Conservation (phyloP, 2,329 filamentous ascomycete species). For the Cladosporium colombiae region DNA sequence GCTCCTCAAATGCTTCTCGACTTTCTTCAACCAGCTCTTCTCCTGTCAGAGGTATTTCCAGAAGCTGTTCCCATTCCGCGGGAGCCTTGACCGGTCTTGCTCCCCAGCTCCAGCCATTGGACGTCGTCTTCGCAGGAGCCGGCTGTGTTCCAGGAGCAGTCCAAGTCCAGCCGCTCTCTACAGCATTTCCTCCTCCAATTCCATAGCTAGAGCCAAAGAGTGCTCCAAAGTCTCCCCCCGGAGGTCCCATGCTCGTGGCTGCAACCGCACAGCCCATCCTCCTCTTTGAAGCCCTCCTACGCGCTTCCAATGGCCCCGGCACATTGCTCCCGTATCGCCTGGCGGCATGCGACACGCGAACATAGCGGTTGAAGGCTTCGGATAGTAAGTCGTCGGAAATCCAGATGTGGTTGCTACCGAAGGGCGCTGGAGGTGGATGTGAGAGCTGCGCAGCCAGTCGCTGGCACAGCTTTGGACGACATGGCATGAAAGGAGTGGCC, state of each 20-base stretch:
- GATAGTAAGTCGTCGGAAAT: conserved; percentile 59
- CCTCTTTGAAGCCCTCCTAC: conserved; percentile 56
- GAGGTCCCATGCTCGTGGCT: conserved; percentile 2
- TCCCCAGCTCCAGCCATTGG: conserved; percentile 1
- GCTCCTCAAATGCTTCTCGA: conserved; percentile 25
- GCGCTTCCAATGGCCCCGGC: conserved; percentile 64
- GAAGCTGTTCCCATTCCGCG: background rate
- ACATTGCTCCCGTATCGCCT: conserved; percentile 55
- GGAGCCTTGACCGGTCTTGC: background rate
- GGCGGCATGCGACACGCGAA: conserved; percentile 47
- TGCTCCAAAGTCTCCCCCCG: conserved; percentile 32
- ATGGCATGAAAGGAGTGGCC: conserved; percentile 30
- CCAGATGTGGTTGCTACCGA: conserved; percentile 43
- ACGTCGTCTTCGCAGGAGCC: conserved; percentile 4
- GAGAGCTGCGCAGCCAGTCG: conserved; percentile 20
- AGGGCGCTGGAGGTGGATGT: conserved; percentile 14
- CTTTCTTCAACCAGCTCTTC: conserved; percentile 25
- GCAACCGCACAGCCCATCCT: conserved; percentile 48
- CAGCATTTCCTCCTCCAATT: conserved; percentile 2
- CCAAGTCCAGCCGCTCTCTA: conserved; percentile 31
- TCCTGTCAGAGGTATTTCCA: conserved; percentile 17
- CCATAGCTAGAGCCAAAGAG: conserved; percentile 30
- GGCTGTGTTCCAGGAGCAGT: conserved; percentile 25
- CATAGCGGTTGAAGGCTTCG: conserved; percentile 54
- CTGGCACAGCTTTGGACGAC: conserved; percentile 22